Percentiles rank a stretch among this genome's conserved stretches.
phyloP scores from a whole-genome alignment of 225 moss, liverwort and hornwort genomes.

The Bryoerythrophyllum caledonicum region DNA sequence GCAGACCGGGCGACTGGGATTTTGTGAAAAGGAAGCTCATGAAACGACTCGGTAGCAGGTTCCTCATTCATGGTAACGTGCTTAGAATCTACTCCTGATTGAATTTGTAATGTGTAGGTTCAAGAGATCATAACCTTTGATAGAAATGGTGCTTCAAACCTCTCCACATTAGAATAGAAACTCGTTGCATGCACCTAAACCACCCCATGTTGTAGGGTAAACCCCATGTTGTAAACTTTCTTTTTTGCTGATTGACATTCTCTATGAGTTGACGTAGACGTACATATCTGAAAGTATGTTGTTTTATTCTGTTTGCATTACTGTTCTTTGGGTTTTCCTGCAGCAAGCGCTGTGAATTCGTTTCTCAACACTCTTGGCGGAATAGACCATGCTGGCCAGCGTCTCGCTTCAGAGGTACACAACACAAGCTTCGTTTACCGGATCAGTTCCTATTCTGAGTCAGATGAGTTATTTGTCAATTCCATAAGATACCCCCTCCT shows the following conservation, averaged over 20 bases:
- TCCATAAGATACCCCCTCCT: no score
- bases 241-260: neutral
- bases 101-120: neutral
- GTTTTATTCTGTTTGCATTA: neutral
- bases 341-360: constrained; percentile 90
- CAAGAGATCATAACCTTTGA: neutral
- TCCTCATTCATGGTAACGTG: constrained; percentile 73
- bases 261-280: neutral
- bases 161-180: no score
- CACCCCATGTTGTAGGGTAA: no score
- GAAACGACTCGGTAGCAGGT: constrained; percentile 66
- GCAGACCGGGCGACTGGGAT: constrained; percentile 81
- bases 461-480: neutral
- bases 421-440: neutral
- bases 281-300: neutral
- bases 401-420: constrained; percentile 87
- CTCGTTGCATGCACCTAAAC: no score
- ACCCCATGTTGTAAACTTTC: no score
- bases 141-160: no score
- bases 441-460: constrained; percentile 5
- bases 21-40: constrained; percentile 67
- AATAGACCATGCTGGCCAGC: constrained; percentile 76
- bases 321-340: constrained; percentile 14
- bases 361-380: constrained; percentile 81
- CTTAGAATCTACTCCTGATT: neutral